A percentile compares a stretch with the other conserved stretches of the same genome.
Conservation (phyloP, 192 early-diverging fungal genomes). For the Neocallimastix lanati region DNA sequence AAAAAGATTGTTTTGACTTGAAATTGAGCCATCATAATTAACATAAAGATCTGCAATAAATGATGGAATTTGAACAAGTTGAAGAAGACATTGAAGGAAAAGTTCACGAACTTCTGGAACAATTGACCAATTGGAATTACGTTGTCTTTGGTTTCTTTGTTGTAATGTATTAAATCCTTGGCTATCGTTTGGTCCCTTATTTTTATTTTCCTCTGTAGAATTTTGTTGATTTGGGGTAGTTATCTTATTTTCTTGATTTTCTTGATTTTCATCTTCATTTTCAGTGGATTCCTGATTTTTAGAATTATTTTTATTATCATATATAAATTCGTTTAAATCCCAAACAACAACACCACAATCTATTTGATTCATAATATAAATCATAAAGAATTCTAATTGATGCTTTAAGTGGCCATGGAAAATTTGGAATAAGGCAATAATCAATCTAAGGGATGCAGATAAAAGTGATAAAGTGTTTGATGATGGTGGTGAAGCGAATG, state of each 20-base stretch:
- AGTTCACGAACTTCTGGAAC: constrained; percentile 70
- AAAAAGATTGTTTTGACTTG: constrained; percentile 61
- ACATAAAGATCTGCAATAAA: constrained; percentile 80
- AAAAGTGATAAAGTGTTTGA: constrained; percentile 19
- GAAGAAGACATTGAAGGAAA: constrained; percentile 17
- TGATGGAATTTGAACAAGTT: constrained; percentile 51
- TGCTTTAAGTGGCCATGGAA: constrained; percentile 45
- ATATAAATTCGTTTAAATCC: constrained; percentile 22
- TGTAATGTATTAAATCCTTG: constrained; percentile 1
- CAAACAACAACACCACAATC: constrained; percentile 24
- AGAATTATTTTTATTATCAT: not conserved
- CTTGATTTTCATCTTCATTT: not conserved
- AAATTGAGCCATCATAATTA: constrained; percentile 79
- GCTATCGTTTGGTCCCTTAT: not conserved
- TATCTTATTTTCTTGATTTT: not conserved
- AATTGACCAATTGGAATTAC: constrained; percentile 10
- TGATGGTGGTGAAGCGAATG: constrained; percentile 1
- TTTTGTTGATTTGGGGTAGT: not conserved
- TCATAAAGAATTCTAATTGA: constrained; percentile 59
- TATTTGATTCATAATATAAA: constrained; percentile 21
- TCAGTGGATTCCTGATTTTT: not conserved
- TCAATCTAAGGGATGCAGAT: constrained; percentile 36
- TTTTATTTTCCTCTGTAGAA: not conserved
- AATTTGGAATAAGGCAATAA: constrained; percentile 54
- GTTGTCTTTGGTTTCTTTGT: not conserved